Base-by-base conservation (phyloP, 805 yeast genomes). In the Gaillardinia entomophila region DNA sequence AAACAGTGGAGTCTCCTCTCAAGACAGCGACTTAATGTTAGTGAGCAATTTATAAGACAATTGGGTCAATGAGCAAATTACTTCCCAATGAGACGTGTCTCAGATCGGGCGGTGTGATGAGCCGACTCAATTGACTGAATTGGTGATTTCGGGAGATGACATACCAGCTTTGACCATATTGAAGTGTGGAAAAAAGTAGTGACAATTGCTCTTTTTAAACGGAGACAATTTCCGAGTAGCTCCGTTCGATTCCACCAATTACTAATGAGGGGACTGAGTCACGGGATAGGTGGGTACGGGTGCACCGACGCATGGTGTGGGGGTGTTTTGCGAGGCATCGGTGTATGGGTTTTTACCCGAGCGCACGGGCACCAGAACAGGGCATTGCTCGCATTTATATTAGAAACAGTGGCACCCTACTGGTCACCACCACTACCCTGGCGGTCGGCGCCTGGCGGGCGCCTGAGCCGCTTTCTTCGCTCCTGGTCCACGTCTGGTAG, bases 1-100 rank as follows among this genome's bases (percentile, higher is more conserved):
- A 64, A 49, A 92, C 95, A 50, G 78, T 79, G 40, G 95, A 75
- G 61, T 88, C 97, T 53, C 98, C 98, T 71, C 95, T 88, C 51
- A 92, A 71, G 53, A 92, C 94, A 62, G 97, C 97, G 60, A 92
- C 97, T 75, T 26, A 37, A 31, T 38, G 54, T 48, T 49, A 44
- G 33, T 24, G 20, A 12, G 13, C 26, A 26, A 18, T 19, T 15
- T 16, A 12, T 16, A 12, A 23, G 16, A 17, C n/a, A 16, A 15
- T n/a, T 20, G 12, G 13, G 14, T 10, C 8, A 14, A 11, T 26
- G 26, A 26, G 31, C 37, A 28, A 28, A 19, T 30, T 17, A 27
- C 25, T 30, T 24, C 28, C 35, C 24, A 26, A n/a, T 18, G 28
- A 24, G 15, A 15, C 13, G n/a, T 4, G 8, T 10, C 22, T 10